phyloP scores from a whole-genome alignment of 768 basidiomycete species.

The Pleurotus platypus region DNA sequence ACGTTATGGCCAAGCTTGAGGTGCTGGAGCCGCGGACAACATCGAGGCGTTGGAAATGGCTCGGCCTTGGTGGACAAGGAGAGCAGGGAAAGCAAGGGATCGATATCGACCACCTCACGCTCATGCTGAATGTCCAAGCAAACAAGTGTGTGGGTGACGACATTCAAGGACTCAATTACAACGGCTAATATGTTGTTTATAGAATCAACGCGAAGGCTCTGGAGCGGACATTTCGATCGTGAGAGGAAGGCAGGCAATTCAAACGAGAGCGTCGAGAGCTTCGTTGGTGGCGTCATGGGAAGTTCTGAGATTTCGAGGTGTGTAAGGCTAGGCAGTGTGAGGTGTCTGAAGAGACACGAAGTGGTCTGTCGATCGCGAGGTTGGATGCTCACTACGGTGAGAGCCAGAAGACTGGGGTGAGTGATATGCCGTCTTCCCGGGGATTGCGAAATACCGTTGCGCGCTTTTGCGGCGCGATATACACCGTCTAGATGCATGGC shows the following conservation, averaged over 20 bases:
- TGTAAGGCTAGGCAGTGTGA: neutral
- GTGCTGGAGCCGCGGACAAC: neutral
- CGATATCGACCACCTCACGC: neutral
- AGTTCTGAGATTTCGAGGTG: neutral
- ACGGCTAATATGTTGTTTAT: constrained; percentile 1
- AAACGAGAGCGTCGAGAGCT: neutral
- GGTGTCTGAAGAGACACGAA: neutral
- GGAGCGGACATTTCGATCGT: constrained; percentile 4
- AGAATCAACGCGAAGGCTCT: constrained; percentile 8
- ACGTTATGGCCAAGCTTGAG: neutral
- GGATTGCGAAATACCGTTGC: neutral
- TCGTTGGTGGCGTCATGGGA: neutral
- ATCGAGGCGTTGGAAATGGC: neutral
- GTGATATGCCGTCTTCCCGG: neutral
- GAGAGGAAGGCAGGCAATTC: constrained; percentile 1
- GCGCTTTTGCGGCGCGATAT: neutral
- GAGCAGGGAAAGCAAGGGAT: neutral
- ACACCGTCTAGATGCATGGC: neutral
- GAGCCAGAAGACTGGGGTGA: neutral
- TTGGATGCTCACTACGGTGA: constrained; percentile 1
- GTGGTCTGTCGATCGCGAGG: neutral
- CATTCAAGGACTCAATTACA: neutral
- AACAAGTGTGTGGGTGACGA: constrained; percentile 2
- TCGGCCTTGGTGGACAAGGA: neutral
- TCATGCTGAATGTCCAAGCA: neutral